These are phyloP conservation scores for Nitzschia sp. DNA, from an alignment of 108 stramenopile species.

Conservation along the genomic window DNA sequence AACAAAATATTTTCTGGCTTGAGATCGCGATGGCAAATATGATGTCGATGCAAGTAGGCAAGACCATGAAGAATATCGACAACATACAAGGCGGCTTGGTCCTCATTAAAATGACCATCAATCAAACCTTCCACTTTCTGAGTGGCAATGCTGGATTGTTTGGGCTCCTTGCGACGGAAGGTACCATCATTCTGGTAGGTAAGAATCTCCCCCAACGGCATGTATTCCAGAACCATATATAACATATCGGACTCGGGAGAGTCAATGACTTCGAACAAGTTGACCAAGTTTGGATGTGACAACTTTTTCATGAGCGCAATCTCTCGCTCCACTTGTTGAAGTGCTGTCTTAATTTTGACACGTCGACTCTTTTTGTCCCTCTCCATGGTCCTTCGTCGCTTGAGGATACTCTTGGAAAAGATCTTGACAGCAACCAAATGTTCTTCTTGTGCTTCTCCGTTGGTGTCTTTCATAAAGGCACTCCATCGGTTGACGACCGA, in stretches of 20 bases:
- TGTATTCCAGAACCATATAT: slow-evolving; percentile 89
- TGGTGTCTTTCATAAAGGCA: slow-evolving; percentile 4
- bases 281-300: slow-evolving; percentile 81
- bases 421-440: slow-evolving; percentile 84
- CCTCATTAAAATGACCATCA: slow-evolving; percentile 77
- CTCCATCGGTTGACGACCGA: slow-evolving; percentile 19
- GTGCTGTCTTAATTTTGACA: slow-evolving; percentile 69
- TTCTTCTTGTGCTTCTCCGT: slow-evolving; percentile 35
- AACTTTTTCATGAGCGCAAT: slow-evolving; percentile 89
- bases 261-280: slow-evolving; percentile 81
- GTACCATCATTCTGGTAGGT: slow-evolving; percentile 70
- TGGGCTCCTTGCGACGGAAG: slow-evolving; percentile 43
- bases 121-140: slow-evolving; percentile 37
- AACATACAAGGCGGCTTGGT: slow-evolving; percentile 72
- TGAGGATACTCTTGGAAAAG: slow-evolving; percentile 73
- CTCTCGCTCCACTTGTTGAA: slow-evolving; percentile 82
- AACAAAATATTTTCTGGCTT: slow-evolving; percentile 82
- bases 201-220: slow-evolving; percentile 85
- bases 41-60: slow-evolving; percentile 84
- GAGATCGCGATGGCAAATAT: slow-evolving; percentile 81
- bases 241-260: slow-evolving; percentile 73
- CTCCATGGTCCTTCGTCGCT: slow-evolving; percentile 73
- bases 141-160: slow-evolving; percentile 24
- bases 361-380: slow-evolving; percentile 36
- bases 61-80: slow-evolving; percentile 87